phyloP scores from a whole-genome alignment of 306 rosid species.

The Medicago ruthenica region DNA sequence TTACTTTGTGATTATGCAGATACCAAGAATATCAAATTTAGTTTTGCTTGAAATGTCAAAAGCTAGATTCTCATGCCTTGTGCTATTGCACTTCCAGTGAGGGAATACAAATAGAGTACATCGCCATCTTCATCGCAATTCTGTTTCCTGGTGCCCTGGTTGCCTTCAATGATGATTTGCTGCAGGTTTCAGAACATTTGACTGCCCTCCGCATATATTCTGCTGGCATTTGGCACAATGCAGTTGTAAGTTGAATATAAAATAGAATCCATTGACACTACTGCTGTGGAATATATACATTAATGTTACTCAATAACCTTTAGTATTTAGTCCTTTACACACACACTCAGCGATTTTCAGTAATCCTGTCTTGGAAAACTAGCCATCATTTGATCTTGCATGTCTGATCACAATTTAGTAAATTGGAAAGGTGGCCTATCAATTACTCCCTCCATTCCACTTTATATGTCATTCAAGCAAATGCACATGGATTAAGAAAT shows the following conservation, averaged over 20 bases:
- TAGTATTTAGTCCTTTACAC: neutral
- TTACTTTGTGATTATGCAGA: slow-evolving; percentile 40
- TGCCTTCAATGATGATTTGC: slow-evolving; percentile 66
- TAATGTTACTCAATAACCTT: slow-evolving; percentile 7
- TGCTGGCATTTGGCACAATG: slow-evolving; percentile 98
- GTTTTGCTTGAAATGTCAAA: slow-evolving; percentile 51
- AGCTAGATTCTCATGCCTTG: slow-evolving; percentile 56
- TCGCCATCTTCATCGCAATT: slow-evolving; percentile 76
- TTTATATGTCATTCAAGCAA: no score
- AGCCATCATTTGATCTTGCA: neutral
- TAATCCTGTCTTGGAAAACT: slow-evolving; percentile 18
- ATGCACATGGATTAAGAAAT: no score
- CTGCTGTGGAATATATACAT: slow-evolving; percentile 20
- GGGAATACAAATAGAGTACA: slow-evolving; percentile 79
- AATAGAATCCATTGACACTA: slow-evolving; percentile 36
- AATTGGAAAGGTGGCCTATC: neutral
- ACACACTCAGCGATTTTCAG: neutral
- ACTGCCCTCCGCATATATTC: slow-evolving; percentile 76
- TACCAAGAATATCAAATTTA: slow-evolving; percentile 41
- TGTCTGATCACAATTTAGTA: neutral
- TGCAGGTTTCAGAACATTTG: slow-evolving; percentile 59
- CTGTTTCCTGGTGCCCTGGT: slow-evolving; percentile 92
- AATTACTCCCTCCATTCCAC: no score
- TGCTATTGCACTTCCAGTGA: slow-evolving; percentile 70
- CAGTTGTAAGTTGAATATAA: slow-evolving; percentile 65